Percentiles rank a stretch among this genome's conserved stretches.
Evolutionary conservation across 2,329 filamentous ascomycete species (phyloP).

Genomic region (Chlorencoelia australis): DNA sequence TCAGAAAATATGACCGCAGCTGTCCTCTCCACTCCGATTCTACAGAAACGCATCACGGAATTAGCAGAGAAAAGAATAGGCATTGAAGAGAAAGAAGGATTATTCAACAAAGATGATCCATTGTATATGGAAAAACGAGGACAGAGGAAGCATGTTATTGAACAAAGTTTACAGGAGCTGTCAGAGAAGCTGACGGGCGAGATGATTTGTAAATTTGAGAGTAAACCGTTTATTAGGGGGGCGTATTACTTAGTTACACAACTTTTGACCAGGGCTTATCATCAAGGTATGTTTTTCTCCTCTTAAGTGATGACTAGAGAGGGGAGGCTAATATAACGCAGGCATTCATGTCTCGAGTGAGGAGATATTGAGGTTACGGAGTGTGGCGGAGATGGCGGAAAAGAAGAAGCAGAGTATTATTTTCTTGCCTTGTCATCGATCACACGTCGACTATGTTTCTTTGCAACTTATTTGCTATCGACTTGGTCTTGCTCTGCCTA

Average conservation of each 20-base stretch:
- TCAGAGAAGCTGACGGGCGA: constrained; percentile 79
- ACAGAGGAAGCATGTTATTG: constrained; percentile 53
- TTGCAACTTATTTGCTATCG: constrained; percentile 93
- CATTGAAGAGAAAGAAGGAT: constrained; percentile 67
- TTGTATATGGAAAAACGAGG: constrained; percentile 43
- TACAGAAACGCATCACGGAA: constrained; percentile 65
- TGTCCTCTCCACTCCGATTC: constrained; percentile 65
- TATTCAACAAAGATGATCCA: constrained; percentile 47
- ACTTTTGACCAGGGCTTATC: constrained; percentile 82
- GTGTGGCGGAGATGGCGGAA: constrained; percentile 72
- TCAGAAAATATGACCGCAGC: constrained; percentile 76
- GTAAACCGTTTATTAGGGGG: constrained; percentile 79
- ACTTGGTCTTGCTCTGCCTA: constrained; percentile 76
- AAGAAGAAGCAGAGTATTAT: constrained; percentile 91
- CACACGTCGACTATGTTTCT: constrained; percentile 93
- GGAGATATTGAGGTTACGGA: constrained; percentile 74
- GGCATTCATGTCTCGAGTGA: constrained; percentile 90
- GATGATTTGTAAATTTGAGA: constrained; percentile 99
- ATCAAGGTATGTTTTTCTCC: constrained; percentile 54
- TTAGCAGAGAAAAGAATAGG: constrained; percentile 65
- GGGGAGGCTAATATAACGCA: constrained; percentile 15
- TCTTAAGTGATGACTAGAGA: too few species aligned
- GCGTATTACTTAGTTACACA: constrained; percentile 88
- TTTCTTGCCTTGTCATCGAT: constrained; percentile 88
- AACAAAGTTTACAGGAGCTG: constrained; percentile 65